Conservation (phyloP, 768 basidiomycete species). For the Pleurotus citrinopileatus region DNA sequence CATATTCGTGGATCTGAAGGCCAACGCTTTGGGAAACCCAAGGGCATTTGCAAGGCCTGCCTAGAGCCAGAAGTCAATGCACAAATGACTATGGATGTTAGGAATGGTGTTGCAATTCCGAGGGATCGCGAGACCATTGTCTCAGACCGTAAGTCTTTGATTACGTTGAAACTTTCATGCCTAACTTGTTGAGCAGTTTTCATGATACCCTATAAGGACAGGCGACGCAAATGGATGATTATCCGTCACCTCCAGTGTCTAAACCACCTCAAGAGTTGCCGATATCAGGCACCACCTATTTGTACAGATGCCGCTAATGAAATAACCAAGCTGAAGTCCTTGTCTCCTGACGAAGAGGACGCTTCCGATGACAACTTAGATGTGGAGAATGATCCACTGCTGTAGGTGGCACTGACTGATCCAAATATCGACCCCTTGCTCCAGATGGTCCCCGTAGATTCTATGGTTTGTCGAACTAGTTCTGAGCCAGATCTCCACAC, state of each 20-base stretch:
- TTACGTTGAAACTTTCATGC: not conserved
- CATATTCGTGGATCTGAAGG: not conserved
- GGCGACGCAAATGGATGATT: too few species aligned
- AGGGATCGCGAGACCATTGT: not conserved
- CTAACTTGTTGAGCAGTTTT: not conserved
- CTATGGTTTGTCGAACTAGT: not conserved
- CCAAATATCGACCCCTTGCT: not conserved
- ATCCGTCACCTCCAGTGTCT: too few species aligned
- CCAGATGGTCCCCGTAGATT: not conserved
- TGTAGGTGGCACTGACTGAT: not conserved
- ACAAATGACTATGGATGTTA: not conserved
- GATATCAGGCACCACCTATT: too few species aligned
- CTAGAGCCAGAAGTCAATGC: not conserved
- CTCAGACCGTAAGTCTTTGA: not conserved
- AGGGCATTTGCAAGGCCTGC: slow-evolving; percentile 11
- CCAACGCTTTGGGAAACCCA: slow-evolving; percentile 3
- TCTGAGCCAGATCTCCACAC: not conserved
- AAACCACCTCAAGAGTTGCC: too few species aligned
- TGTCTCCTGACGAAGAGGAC: too few species aligned
- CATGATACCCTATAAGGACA: not conserved
- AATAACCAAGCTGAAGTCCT: too few species aligned
- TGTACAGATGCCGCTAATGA: too few species aligned
- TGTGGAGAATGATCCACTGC: not conserved
- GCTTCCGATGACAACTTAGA: too few species aligned
- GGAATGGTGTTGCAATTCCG: not conserved